Evolutionary conservation across 768 basidiomycete genomes (phyloP), one percentile per base, ranked within the genome.

Genomic region (Lactarius evosmus): DNA sequence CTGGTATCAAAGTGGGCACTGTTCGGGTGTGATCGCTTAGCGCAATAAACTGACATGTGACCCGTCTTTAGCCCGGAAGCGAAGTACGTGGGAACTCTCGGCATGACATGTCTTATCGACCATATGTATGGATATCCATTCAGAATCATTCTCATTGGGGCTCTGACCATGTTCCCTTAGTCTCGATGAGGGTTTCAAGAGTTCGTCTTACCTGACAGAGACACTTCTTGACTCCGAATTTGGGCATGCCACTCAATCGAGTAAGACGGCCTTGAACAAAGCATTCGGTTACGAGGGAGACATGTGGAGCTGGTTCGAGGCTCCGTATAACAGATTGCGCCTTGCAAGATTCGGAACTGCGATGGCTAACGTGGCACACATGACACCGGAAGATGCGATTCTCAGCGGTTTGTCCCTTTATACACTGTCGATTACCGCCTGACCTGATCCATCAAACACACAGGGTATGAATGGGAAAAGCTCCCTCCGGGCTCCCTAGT

Each of bases 191-290:
- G 55, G 57, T 0, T 70, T 74, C 67, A 77, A 76, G 59, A 69
- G 67, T 2, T 67, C 71, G 1, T 71, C 75, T 1, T 75, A 74
- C 56, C 58, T 74, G 8, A 72, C 73, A 64, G 78, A 78, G 25
- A 69, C 69, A 2, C 63, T 78, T 22, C 60, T 71, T 1, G 74
- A 77, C 49, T 72, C 75, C 0, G 50, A 61, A 19, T 70, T 74
- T 2, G 46, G 46, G 22, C 46, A 25, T 25, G 46, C 46, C 11
- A 6, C 22, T 2, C 22, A 25, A 46, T 12, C 46, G 4, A 46
- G 9, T 2, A 46, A 46, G 46, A 11, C 46, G 12, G 46, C 46
- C 14, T 22, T 46, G 46, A 46, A 46, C 46, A 46, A 46, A 12
- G 46, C 22, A 14, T 46, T 25, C 12, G 2, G 6, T 5, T 22